Evolutionary conservation across 257 asterid genomes (phyloP), one percentile per base, ranked within the genome.

Genomic region (Jacaranda mimosifolia): DNA sequence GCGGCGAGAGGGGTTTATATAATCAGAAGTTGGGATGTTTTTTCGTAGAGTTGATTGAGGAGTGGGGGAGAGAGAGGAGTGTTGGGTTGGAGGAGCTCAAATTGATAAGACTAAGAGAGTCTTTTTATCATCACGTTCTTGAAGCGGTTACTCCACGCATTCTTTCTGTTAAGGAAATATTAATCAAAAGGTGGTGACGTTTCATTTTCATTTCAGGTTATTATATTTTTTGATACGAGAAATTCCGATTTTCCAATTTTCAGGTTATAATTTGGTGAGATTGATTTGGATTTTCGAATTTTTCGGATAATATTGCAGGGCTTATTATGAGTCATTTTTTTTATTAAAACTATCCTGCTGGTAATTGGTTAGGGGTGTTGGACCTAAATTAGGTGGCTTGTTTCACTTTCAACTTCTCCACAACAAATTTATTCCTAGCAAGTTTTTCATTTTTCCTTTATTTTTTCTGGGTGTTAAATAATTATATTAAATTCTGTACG

Each of bases 141-240:
- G 73, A 68, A 81, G 86, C 91, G 88, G 96, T 90, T 88, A 86
- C 91, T 85, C 86, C 82, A 87, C 90, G 92, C 90, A 81, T 86
- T 68, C 73, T 81, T 80, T 81, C 79, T 64, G 79, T 76, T 72
- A 14, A 4, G 81, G 55, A 18, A 75, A 59, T 51, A 63, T 38
- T 38, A 65, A 68, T 68, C 57, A 39, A 13, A 48, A 36, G 7
- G 65, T n/a, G 74, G 43, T 45, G 82, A 9, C 84, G 63, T 80
- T 83, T 80, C 80, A 17, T 36, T 79, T 79, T 79, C 76, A 57
- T 79, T 79, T 79, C 76, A 57, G n/a, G 3, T 66, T 38, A 53
- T 10, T 48, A 48, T 48, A 8, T 8, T 7, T 48, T 9, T 48
- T 9, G 3, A 3, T 48, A 0, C 3, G 14, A 48, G 68, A 9